Conservation (phyloP, 164 flowering plant genomes). For the Annona squamosa region DNA sequence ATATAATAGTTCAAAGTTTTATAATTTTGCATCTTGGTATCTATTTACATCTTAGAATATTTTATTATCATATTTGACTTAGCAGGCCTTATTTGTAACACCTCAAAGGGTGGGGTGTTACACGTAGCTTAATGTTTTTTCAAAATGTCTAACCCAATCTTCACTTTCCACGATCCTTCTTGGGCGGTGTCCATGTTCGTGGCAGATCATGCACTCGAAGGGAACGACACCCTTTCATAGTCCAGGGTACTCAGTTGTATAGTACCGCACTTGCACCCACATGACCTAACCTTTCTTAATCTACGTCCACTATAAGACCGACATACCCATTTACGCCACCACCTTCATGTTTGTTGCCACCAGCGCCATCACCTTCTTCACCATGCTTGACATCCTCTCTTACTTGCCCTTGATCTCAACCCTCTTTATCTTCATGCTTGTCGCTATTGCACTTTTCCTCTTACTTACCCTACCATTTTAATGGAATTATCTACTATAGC, state of each 20-base stretch:
- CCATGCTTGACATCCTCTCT: slow-evolving; percentile 37
- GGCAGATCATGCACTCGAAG: slow-evolving; percentile 2
- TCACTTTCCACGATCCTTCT: background rate
- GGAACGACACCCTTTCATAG: slow-evolving; percentile 1
- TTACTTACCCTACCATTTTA: slow-evolving; percentile 33
- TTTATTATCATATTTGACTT: too few species aligned
- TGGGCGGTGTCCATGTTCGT: background rate
- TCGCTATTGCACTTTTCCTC: slow-evolving; percentile 49
- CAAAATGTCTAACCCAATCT: too few species aligned
- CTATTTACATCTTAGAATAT: too few species aligned
- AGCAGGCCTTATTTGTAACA: too few species aligned
- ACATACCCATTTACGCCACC: slow-evolving; percentile 59
- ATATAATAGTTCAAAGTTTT: too few species aligned
- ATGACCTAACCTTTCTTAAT: slow-evolving; percentile 71
- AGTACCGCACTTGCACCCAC: slow-evolving; percentile 43
- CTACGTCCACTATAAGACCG: slow-evolving; percentile 28
- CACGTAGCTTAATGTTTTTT: too few species aligned
- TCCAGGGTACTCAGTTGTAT: background rate
- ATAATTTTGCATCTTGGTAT: too few species aligned
- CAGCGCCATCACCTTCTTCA: slow-evolving; percentile 44
- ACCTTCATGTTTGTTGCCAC: slow-evolving; percentile 35
- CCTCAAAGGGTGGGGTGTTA: too few species aligned
- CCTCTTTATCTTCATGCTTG: slow-evolving; percentile 48
- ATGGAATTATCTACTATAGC: slow-evolving; percentile 23
- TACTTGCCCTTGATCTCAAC: slow-evolving; percentile 52